Evolutionary conservation across 2,329 filamentous ascomycete genomes (phyloP), one percentile per base, ranked within the genome.

Genomic region (Pseudogymnoascus sp.): DNA sequence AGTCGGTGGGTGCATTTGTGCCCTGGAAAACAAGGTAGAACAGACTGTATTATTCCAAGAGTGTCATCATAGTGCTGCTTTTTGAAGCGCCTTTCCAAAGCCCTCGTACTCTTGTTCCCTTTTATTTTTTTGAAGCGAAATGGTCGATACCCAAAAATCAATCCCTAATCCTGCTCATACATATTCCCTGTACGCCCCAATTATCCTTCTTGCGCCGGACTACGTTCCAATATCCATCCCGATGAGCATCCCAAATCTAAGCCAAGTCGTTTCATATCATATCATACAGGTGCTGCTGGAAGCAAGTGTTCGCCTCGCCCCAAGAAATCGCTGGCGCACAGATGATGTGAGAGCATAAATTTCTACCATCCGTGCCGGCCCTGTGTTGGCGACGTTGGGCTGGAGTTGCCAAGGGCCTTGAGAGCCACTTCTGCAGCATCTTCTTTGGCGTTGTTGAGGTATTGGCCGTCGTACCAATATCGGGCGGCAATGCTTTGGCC

Each of bases 401-500:
- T 75, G 63, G 74, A 77, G 60, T 73, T 74, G 63, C 65, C 68
- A 62, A 90, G 75, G 76, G 81, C 82, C 71, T 80, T 82, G 65
- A 89, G 75, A 26, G 91, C 91, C 66, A 89, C 83, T 76, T 96
- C 91, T 67, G 92, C 91, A n/a, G 91, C 92, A 74, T 96, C 92
- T 75, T 96, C 92, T 76, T 86, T 88, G 64, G 91, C 91, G 72
- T 96, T 96, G 79, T 93, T 86, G 75, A 93, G 81, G 72, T 91
- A 91, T 73, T 91, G 86, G 65, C 91, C 91, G 75, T 96, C 92
- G 76, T 96, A 96, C 91, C 91, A 96, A 77, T 86, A 96, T 66
- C 91, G 85, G 56, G 91, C 91, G n/a, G 81, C 74, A 70, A 90
- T 82, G 56, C 78, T 81, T 61, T 81, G 77, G 62, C 86, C 87